Evolutionary conservation across 2,329 filamentous ascomycete species (phyloP), one percentile per base, ranked within the genome.

Genomic region (Zymoseptoria pseudotritici): DNA sequence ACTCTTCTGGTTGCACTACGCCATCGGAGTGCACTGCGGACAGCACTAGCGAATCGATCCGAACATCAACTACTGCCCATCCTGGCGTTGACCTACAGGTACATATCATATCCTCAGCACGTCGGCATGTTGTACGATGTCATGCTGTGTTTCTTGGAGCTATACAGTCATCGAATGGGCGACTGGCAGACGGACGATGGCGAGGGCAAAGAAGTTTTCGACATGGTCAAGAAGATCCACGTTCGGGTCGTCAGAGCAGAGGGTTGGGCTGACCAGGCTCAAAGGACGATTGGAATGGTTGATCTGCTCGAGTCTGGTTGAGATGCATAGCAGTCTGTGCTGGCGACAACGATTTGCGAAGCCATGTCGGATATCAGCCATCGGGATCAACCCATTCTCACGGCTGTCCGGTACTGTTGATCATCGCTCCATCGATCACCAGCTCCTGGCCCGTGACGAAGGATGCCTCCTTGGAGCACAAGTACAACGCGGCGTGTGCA

Each of bases 271-370:
- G 89, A 96, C 75, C 82, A 89, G 70, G 92, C 93, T 1, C 87
- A 85, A 67, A 86, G 89, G 76, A 92, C 90, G 10, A 83, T 83
- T 66, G 94, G 93, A 2, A 97, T 97, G 92, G 76, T 97, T 65
- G 90, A 93, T 68, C 88, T 89, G 78, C 75, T 89, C 64, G 84
- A 88, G 69, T 79, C 82, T 56, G 80, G 78, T 8, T 73, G 67
- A 73, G 56, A 21, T 8, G 20, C 17, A 52, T 9, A 11, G 22
- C 8, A 52, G 11, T 20, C 22, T 9, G 36, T 17, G 13, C 36
- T n/a, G 36, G 13, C 11, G 5, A 42, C 24, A 17, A 42, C 36
- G 36, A 2, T 17, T 17, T 6, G 36, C 11, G 36, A 42, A 42
- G 36, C 36, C 36, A 42, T 13, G 11, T 42, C 13, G 36, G 5